Evolutionary conservation across 768 basidiomycete species (phyloP).

Genomic region (Psilocybe tampanensis): DNA sequence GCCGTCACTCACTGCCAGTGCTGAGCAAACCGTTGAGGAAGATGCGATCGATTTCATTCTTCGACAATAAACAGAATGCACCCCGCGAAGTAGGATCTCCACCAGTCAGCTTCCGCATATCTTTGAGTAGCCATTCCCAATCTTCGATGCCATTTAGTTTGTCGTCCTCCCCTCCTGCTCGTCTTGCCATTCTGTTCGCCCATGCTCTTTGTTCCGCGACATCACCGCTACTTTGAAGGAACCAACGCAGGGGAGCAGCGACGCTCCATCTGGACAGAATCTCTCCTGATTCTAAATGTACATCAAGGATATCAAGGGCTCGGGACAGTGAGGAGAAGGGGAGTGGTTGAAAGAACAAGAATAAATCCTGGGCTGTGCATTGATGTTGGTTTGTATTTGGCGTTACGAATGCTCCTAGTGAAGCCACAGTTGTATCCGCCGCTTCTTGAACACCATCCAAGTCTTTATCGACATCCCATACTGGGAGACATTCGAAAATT

Average conservation of each 20-base stretch:
- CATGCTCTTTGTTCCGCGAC: slow-evolving; percentile 73
- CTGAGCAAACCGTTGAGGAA: slow-evolving; percentile 87
- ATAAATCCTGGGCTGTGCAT: slow-evolving; percentile 68
- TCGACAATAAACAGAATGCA: slow-evolving; percentile 78
- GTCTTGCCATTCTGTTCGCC: slow-evolving; percentile 85
- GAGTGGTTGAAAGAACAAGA: slow-evolving; percentile 82
- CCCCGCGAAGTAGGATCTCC: slow-evolving; percentile 67
- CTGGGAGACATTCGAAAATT: slow-evolving; percentile 96
- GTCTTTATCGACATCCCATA: slow-evolving; percentile 69
- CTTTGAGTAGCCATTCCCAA: slow-evolving; percentile 87
- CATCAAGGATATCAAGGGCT: slow-evolving; percentile 88
- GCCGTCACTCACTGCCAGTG: slow-evolving; percentile 74
- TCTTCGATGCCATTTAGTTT: slow-evolving; percentile 64
- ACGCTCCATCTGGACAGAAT: slow-evolving; percentile 88
- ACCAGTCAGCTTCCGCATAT: slow-evolving; percentile 83
- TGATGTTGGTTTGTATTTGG: slow-evolving; percentile 65
- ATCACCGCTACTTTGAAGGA: slow-evolving; percentile 76
- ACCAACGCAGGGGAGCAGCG: slow-evolving; percentile 85
- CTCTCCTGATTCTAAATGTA: slow-evolving; percentile 93
- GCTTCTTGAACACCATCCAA: slow-evolving; percentile 70
- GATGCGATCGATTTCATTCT: slow-evolving; percentile 74
- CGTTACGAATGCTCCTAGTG: slow-evolving; percentile 77
- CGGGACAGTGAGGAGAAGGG: slow-evolving; percentile 74
- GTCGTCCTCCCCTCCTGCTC: slow-evolving; percentile 57
- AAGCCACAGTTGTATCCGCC: slow-evolving; percentile 79